These are phyloP conservation scores for Alternaria conjuncta DNA, from an alignment of 2,329 filamentous ascomycete genomes.

Conservation along the genomic window DNA sequence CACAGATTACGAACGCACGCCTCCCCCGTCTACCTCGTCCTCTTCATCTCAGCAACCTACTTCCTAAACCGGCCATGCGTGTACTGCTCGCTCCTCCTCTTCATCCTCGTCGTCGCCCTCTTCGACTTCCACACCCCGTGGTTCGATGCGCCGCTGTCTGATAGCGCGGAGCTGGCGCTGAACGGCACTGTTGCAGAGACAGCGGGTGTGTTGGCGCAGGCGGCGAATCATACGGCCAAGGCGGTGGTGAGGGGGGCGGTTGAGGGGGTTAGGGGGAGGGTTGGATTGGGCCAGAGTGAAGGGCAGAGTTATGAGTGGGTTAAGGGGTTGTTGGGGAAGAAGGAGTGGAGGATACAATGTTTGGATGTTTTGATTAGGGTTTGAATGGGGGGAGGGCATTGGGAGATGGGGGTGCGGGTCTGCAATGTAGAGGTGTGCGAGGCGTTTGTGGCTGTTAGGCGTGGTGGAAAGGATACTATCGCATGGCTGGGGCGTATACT, in stretches of 20 bases:
- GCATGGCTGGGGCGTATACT: constrained; percentile 26
- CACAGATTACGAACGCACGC: constrained; percentile 52
- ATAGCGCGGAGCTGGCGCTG: constrained; percentile 39
- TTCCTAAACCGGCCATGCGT: constrained; percentile 95
- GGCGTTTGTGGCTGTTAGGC: not conserved
- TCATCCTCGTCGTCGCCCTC: constrained; percentile 94
- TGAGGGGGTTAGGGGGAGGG: constrained; percentile 38
- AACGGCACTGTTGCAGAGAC: constrained; percentile 57
- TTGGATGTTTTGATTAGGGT: constrained; percentile 85
- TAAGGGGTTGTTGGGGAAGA: constrained; percentile 77
- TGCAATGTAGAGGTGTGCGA: not conserved
- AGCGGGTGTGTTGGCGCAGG: constrained; percentile 69
- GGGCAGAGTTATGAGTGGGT: constrained; percentile 76
- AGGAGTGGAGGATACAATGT: constrained; percentile 90
- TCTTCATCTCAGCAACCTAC: constrained; percentile 83
- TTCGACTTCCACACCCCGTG: constrained; percentile 92
- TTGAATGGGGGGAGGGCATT: constrained; percentile 10
- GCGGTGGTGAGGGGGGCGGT: constrained; percentile 37
- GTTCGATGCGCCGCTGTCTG: constrained; percentile 76
- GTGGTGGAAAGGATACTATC: constrained; percentile 1
- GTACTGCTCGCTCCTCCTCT: constrained; percentile 94
- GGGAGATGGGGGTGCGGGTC: not conserved
- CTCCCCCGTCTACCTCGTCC: constrained; percentile 57
- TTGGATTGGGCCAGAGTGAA: constrained; percentile 53
- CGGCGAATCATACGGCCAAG: constrained; percentile 62